Percentiles rank a stretch among this genome's conserved stretches.
Conservation (phyloP, 2,329 filamentous ascomycete genomes). For the Bertia moriformis region DNA sequence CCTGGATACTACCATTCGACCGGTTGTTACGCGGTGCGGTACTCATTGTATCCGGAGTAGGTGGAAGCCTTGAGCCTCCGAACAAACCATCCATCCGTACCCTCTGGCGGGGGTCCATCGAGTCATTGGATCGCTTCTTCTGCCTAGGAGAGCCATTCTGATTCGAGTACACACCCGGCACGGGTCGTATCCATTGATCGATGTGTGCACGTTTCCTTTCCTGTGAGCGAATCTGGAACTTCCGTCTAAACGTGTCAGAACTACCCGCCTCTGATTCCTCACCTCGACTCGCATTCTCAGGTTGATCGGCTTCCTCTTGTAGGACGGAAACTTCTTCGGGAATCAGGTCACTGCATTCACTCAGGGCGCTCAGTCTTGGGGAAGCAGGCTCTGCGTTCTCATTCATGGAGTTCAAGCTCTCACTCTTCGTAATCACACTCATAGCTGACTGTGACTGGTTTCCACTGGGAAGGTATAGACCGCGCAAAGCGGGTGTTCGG, state of each 20-base stretch:
- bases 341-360: constrained; percentile 24
- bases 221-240: no score
- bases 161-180: no score
- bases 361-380: constrained; percentile 23
- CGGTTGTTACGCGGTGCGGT: constrained; percentile 14
- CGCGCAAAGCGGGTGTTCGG: constrained; percentile 19
- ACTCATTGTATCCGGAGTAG: constrained; percentile 25
- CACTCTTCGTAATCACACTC: constrained; percentile 15
- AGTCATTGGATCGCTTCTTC: constrained; percentile 5
- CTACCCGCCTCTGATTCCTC: no score
- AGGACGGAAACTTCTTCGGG: no score
- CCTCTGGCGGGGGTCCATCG: constrained; percentile 9
- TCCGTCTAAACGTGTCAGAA: no score
- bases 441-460: constrained; percentile 11
- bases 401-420: constrained; percentile 17
- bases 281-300: no score
- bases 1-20: constrained; percentile 17
- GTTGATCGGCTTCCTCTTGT: no score
- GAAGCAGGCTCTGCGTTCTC: constrained; percentile 17
- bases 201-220: no score
- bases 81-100: constrained; percentile 12
- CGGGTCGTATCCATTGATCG: no score
- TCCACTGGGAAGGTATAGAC: constrained; percentile 16
- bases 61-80: constrained; percentile 16
- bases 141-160: neutral